A percentile compares a stretch with the other conserved stretches of the same genome.
phyloP scores from a whole-genome alignment of 2,329 filamentous ascomycete species.

The Ambrosiella beaveri region DNA sequence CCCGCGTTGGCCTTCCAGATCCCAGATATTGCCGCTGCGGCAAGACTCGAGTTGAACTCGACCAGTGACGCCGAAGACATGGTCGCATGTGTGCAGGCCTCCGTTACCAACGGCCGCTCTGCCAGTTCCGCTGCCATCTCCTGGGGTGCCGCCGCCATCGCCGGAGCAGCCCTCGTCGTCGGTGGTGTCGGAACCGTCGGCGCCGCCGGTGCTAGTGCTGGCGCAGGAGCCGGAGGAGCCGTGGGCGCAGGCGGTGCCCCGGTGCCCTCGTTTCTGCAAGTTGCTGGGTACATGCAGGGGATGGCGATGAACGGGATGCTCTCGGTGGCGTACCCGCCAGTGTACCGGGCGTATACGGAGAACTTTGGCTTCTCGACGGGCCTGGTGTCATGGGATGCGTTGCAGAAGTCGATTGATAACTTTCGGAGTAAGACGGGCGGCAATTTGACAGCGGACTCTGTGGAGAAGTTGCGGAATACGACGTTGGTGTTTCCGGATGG shows the following conservation, averaged over 20 bases:
- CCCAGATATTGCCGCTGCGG: slow-evolving; percentile 76
- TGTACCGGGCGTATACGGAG: slow-evolving; percentile 78
- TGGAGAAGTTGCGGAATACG: slow-evolving; percentile 54
- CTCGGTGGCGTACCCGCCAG: slow-evolving; percentile 68
- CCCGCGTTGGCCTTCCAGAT: slow-evolving; percentile 79
- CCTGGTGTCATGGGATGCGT: slow-evolving; percentile 60
- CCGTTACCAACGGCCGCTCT: slow-evolving; percentile 76
- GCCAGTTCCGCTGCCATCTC: slow-evolving; percentile 57
- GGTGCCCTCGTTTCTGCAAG: slow-evolving; percentile 72
- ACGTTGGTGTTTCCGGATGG: slow-evolving; percentile 56
- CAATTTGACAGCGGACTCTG: slow-evolving; percentile 66
- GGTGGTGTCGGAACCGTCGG: slow-evolving; percentile 51
- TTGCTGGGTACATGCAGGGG: slow-evolving; percentile 79
- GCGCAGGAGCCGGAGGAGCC: slow-evolving; percentile 35
- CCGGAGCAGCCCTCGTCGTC: slow-evolving; percentile 63
- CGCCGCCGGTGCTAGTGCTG: slow-evolving; percentile 41
- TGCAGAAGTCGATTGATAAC: slow-evolving; percentile 68
- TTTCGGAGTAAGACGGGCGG: slow-evolving; percentile 72
- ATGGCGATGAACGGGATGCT: slow-evolving; percentile 96
- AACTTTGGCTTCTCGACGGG: slow-evolving; percentile 90
- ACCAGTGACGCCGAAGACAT: slow-evolving; percentile 36
- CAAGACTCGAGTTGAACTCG: slow-evolving; percentile 56
- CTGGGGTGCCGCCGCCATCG: slow-evolving; percentile 69
- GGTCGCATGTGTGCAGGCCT: slow-evolving; percentile 68
- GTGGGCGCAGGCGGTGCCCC: slow-evolving; percentile 33